phyloP scores from a whole-genome alignment of 1,284 basidiomycete species.

The Pyrrhoderma noxium region DNA sequence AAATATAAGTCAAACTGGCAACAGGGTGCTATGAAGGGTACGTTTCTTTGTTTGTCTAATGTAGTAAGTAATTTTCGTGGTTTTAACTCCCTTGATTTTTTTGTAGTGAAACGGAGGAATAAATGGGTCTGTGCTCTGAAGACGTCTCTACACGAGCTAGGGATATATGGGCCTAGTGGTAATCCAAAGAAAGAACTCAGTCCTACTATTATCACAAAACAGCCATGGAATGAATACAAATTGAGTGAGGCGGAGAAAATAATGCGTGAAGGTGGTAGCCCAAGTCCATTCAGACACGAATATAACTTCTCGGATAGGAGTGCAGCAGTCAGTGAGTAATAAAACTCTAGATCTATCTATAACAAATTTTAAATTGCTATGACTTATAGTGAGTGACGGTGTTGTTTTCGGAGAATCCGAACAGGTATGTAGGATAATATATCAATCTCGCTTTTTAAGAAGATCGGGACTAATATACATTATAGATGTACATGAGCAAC shows the following conservation, averaged over 20 bases:
- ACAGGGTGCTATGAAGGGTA: constrained; percentile 70
- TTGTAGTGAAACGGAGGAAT: constrained; percentile 68
- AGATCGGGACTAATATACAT: not conserved
- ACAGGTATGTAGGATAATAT: not conserved
- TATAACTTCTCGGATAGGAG: constrained; percentile 16
- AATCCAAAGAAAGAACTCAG: constrained; percentile 50
- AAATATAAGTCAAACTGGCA: constrained; percentile 91
- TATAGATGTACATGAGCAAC: constrained; percentile 4
- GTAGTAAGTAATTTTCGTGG: constrained; percentile 1
- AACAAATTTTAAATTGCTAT: not conserved
- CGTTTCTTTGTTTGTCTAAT: constrained; percentile 1
- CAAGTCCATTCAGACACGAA: constrained; percentile 18
- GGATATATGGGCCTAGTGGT: constrained; percentile 72
- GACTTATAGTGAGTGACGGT: constrained; percentile 3
- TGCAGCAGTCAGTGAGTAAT: constrained; percentile 11
- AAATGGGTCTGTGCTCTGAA: constrained; percentile 91
- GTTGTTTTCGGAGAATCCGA: constrained; percentile 13
- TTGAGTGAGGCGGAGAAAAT: constrained; percentile 31
- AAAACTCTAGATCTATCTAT: not conserved
- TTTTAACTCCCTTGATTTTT: constrained; percentile 9
- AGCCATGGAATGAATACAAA: constrained; percentile 60
- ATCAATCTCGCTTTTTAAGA: too few relatives aligned
- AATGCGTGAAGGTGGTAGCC: constrained; percentile 3
- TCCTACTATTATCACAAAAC: constrained; percentile 56
- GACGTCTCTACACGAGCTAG: constrained; percentile 56